A percentile compares a stretch with the other conserved stretches of the same genome.
Conservation (phyloP, 306 rosid genomes). For the Sechiopsis laciniata region DNA sequence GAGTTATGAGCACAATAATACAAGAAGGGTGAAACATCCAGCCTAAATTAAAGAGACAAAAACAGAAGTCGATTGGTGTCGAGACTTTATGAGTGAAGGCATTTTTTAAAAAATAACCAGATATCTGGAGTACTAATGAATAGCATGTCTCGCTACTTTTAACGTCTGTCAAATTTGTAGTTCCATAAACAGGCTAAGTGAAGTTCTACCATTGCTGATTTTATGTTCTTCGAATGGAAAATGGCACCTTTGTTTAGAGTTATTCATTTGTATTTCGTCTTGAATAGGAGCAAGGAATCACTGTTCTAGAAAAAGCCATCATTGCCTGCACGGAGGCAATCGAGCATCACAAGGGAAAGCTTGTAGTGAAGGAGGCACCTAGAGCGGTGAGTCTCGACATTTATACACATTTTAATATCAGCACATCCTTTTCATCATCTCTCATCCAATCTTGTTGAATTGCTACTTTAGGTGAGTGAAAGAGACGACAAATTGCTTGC, state of each 20-base stretch:
- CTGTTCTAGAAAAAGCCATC: slow-evolving; percentile 68
- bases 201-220: neutral
- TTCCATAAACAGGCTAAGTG: neutral
- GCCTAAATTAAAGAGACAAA: too few species aligned
- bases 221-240: neutral
- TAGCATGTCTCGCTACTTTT: neutral
- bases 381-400: slow-evolving; percentile 71
- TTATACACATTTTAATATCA: slow-evolving; percentile 9
- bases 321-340: slow-evolving; percentile 63
- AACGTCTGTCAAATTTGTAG: neutral
- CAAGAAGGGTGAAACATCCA: neutral
- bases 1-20: neutral
- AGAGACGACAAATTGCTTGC: slow-evolving; percentile 82
- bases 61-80: neutral
- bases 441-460: slow-evolving; percentile 31
- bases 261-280: slow-evolving; percentile 19
- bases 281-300: slow-evolving; percentile 84
- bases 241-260: neutral
- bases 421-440: neutral
- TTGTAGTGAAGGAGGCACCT: slow-evolving; percentile 70
- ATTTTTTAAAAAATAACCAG: neutral
- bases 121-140: neutral
- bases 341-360: slow-evolving; percentile 82
- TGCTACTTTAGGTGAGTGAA: slow-evolving; percentile 64
- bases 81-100: neutral